Base-by-base conservation (phyloP, 2,329 filamentous ascomycete species). In the Claviceps fusiformis region DNA sequence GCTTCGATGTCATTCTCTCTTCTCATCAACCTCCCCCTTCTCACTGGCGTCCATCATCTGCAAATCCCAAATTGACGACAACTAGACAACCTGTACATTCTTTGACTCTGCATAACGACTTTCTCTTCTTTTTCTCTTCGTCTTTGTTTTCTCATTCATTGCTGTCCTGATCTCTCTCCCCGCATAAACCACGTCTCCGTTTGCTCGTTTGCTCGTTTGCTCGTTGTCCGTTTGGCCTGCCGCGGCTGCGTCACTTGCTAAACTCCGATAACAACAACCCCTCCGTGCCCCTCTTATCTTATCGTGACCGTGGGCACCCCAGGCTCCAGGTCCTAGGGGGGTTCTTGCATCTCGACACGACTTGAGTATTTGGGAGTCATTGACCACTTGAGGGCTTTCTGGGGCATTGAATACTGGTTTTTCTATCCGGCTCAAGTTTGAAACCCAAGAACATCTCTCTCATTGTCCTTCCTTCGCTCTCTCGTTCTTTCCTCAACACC, bases 281-380 rank as follows among this genome's bases (percentile, higher is more conserved):
- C 55, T 57, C 55, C 31, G 52, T 54, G 48, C 55, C 53, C 55
- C 55, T 57, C 55, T 48, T 46, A 55, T 55, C 55, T 47, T 47
- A 41, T 51, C 49, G 49, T 31, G 19, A 35, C 24, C 47, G n/a
- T 45, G 24, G 52, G 45, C 52, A 50, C 45, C 41, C 49, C 13
- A 29, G 19, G 24, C 24, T 24, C 24, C 24, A 24, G 24, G 24
- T 24, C 24, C 24, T 24, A 24, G 24, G 24, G 24, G 24, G 24
- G 24, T 24, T 24, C 24, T 24, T 24, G 44, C 24, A 35, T n/a
- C 48, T 50, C 51, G 55, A 51, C 55, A 43, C 55, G 52, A 50
- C 52, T 44, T 10, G 33, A 49, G 11, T 37, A 31, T 29, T 50
- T 37, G 17, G 15, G 8, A 39, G 15, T 15, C 24, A 17, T 39